These are phyloP conservation scores for Nitzschia sp. DNA, from an alignment of 108 stramenopile genomes.

Conservation along the genomic window DNA sequence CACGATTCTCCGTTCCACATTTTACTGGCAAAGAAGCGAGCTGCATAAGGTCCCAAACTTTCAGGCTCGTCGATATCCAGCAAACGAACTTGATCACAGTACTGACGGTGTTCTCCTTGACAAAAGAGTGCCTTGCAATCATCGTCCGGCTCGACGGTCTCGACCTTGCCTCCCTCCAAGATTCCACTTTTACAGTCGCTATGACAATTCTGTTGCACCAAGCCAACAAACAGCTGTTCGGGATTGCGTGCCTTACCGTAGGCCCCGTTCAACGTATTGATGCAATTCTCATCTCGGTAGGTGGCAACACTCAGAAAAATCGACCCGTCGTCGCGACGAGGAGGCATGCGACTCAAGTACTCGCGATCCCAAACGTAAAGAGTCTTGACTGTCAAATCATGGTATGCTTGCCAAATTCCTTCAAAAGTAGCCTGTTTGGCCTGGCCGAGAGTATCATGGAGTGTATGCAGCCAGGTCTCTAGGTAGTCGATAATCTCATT, in stretches of 20 bases:
- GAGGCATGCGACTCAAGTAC: constrained; percentile 73
- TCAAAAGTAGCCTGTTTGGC: constrained; percentile 63
- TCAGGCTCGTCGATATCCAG: constrained; percentile 90
- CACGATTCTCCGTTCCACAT: constrained; percentile 93
- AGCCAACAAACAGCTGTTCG: constrained; percentile 84
- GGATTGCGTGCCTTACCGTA: constrained; percentile 87
- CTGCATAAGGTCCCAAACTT: constrained; percentile 91
- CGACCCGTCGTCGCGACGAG: constrained; percentile 67
- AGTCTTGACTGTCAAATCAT: constrained; percentile 72
- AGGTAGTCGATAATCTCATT: constrained; percentile 65
- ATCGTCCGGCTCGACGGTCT: constrained; percentile 66
- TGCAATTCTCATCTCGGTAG: constrained; percentile 93
- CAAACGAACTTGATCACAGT: constrained; percentile 74
- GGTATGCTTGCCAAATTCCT: constrained; percentile 83
- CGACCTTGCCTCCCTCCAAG: constrained; percentile 54
- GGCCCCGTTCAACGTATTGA: constrained; percentile 80
- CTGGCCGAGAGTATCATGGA: constrained; percentile 51
- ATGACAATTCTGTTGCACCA: constrained; percentile 96
- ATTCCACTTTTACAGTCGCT: constrained; percentile 71
- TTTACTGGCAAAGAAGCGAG: constrained; percentile 88
- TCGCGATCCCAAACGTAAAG: constrained; percentile 82
- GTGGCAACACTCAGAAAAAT: constrained; percentile 90
- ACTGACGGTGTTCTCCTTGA: constrained; percentile 52
- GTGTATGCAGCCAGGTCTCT: constrained; percentile 57
- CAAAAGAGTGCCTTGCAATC: constrained; percentile 80